Percentiles rank a stretch among this genome's conserved stretches.
These are phyloP conservation scores for Talaromyces sp. DNA, from an alignment of 2,329 filamentous ascomycete species.

Conservation along the genomic window DNA sequence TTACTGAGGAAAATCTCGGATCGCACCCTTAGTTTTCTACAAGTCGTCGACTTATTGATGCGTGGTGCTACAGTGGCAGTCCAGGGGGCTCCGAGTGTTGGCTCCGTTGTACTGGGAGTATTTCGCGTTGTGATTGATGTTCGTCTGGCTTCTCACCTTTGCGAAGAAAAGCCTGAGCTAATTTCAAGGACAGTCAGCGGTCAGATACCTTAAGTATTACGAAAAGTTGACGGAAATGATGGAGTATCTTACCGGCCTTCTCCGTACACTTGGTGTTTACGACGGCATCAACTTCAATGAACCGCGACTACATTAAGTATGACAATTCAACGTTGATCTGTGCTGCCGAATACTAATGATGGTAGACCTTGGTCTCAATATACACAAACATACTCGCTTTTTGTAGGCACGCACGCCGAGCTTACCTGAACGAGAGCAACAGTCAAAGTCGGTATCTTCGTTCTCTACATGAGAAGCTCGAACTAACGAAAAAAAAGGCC, in stretches of 20 bases:
- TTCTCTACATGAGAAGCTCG: background rate
- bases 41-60: slow-evolving; percentile 16
- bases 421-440: background rate
- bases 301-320: slow-evolving; percentile 5
- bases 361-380: slow-evolving; percentile 13
- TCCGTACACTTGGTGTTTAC: background rate
- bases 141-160: background rate
- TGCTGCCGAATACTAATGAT: background rate
- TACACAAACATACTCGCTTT: slow-evolving; percentile 19
- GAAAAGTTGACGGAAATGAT: slow-evolving; percentile 21
- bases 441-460: background rate
- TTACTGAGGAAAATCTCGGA: background rate
- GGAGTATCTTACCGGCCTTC: slow-evolving; percentile 10
- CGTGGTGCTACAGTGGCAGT: background rate
- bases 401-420: slow-evolving; percentile 10
- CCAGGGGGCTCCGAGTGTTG: slow-evolving; percentile 11
- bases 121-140: slow-evolving; percentile 2
- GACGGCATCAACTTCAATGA: background rate
- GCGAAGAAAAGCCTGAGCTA: background rate
- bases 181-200: slow-evolving; percentile 10
- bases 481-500: background rate
- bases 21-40: background rate
- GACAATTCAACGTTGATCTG: background rate
- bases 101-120: slow-evolving; percentile 15
- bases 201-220: slow-evolving; percentile 20